Base-by-base conservation (phyloP, 257 asterid species). In the Fraxinus cuspidata region DNA sequence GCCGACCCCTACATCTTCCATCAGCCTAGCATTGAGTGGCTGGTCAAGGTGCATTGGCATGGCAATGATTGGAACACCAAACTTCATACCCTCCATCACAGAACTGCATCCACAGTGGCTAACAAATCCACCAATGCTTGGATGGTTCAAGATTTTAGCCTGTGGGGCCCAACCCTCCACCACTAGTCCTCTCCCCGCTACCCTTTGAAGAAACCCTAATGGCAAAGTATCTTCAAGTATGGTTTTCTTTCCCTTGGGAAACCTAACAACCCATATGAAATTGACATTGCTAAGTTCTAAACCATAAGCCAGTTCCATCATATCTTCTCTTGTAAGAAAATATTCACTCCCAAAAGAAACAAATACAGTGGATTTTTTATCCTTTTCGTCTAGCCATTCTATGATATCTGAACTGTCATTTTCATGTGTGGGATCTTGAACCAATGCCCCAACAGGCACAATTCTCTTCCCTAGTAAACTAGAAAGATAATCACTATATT, bases 31-130 rank as follows among this genome's bases (percentile, higher is more conserved):
- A 64, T 87, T 87, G 12, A 84, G 75, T 0, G 87, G 90, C 64
- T 85, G 87, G 34, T 87, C 89, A 19, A 82, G 79, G 42, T 84
- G 83, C 84, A 86, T 78, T 11, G 92, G 92, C 84, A 86, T 80
- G 71, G 89, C 90, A 25, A 88, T 81, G 1, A 88, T 85, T 1
- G 92, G 92, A 2, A 86, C 88, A 1, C 88, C 92, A 70, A 79
- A 80, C n/a, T 77, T 82, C 81, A 85, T 81, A n/a, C 83, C 81
- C 76, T 88, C 89, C 81, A 84, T 82, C 63, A 80, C 69, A 15
- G 91, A 88, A 35, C 88, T 85, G 53, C 91, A 87, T 2, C 91
- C 89, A 71, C 91, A 87, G 32, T 87, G 89, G 70, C 87, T 87
- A 47, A 85, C 85, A 74, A 85, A 85, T 0, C 89, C 91, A 58